Conservation (phyloP, 495 filamentous ascomycete genomes). For the Aspergillus baeticus region DNA sequence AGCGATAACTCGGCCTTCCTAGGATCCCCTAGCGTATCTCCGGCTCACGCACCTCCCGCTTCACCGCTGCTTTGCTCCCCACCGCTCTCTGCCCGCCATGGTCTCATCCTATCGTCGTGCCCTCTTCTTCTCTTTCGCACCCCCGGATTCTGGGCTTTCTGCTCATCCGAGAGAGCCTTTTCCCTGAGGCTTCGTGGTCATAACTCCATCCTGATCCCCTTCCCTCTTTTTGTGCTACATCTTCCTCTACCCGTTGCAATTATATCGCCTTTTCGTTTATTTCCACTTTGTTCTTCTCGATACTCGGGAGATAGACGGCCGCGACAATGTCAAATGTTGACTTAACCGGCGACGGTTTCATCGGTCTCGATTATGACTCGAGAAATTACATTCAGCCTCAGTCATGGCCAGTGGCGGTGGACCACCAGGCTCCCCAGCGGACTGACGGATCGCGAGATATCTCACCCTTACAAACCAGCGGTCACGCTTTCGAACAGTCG, state of each 20-base stretch:
- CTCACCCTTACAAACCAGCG: constrained; percentile 47
- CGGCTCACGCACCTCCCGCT: constrained; percentile 27
- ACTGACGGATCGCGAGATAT: constrained; percentile 40
- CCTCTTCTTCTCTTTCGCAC: constrained; percentile 18
- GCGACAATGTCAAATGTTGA: constrained; percentile 46
- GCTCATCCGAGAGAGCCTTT: constrained; percentile 24
- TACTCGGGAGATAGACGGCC: constrained; percentile 9
- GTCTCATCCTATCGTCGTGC: constrained; percentile 30
- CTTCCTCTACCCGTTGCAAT: neutral
- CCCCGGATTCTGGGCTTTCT: constrained; percentile 33
- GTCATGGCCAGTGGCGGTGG: constrained; percentile 44
- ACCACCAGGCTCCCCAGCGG: constrained; percentile 36
- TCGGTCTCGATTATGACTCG: constrained; percentile 49
- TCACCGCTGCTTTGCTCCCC: constrained; percentile 53
- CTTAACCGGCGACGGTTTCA: constrained; percentile 43
- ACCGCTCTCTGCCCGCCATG: constrained; percentile 30
- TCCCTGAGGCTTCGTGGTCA: constrained; percentile 24
- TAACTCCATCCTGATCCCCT: constrained; percentile 11
- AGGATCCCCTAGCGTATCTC: constrained; percentile 41
- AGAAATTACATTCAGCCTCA: constrained; percentile 45
- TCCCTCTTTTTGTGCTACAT: constrained; percentile 21
- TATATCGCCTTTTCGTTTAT: constrained; percentile 13
- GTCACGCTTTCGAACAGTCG: constrained; percentile 46
- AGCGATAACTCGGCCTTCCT: constrained; percentile 24
- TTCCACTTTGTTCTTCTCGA: constrained; percentile 8